phyloP scores from a whole-genome alignment of 108 stramenopile genomes.

The Fragilaria radians region DNA sequence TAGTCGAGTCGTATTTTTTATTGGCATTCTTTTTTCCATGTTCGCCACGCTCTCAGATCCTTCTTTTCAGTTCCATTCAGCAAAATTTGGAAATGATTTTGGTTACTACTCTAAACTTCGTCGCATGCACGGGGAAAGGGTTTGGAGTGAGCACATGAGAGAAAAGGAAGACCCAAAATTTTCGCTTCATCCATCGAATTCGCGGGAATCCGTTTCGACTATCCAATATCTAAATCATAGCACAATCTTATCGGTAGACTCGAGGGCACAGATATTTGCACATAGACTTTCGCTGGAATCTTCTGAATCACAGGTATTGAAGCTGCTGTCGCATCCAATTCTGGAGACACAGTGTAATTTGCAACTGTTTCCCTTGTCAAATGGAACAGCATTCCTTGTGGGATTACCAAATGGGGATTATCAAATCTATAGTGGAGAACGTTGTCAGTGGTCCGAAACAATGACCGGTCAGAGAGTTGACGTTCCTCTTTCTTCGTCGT shows the following conservation, averaged over 20 bases:
- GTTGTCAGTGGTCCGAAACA: background rate
- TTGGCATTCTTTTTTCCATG: too few relatives aligned
- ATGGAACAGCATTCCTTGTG: background rate
- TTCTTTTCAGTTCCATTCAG: too few relatives aligned
- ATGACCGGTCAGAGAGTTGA: too few relatives aligned
- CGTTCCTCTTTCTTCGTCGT: background rate
- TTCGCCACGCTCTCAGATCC: too few relatives aligned
- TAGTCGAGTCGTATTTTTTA: too few relatives aligned
- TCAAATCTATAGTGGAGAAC: background rate
- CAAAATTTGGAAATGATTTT: too few relatives aligned
- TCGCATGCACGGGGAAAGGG: too few relatives aligned
- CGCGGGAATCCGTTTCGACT: too few relatives aligned
- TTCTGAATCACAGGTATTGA: background rate
- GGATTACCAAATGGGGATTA: background rate
- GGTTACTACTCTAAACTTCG: too few relatives aligned
- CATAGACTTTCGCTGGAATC: background rate
- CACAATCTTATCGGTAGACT: background rate
- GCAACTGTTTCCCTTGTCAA: background rate
- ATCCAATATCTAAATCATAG: background rate
- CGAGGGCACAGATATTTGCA: background rate
- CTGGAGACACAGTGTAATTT: background rate
- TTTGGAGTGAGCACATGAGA: too few relatives aligned
- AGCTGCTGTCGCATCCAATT: background rate
- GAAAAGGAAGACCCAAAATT: too few relatives aligned
- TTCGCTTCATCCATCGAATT: too few relatives aligned